These are phyloP conservation scores for Yamadazyma buinensis DNA, from an alignment of 1,139 yeast genomes.

Conservation along the genomic window DNA sequence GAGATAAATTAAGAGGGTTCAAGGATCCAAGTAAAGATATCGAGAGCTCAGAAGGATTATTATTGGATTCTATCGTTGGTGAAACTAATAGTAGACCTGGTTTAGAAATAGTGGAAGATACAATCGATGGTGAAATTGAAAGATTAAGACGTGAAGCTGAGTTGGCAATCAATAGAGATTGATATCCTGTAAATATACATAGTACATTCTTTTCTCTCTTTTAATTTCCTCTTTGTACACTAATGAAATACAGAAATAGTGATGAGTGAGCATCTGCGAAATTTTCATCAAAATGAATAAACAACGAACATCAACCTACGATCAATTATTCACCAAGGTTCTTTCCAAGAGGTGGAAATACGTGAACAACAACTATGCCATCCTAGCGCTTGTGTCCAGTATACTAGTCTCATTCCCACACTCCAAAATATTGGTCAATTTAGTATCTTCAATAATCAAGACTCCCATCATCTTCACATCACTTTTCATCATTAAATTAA, in stretches of 20 bases:
- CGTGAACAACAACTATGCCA: conserved; percentile 28
- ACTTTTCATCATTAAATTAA: conserved; percentile 36
- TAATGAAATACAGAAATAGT: too few species aligned
- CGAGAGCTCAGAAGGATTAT: conserved; percentile 31
- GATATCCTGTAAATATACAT: conserved; percentile 1
- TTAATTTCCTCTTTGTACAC: too few species aligned
- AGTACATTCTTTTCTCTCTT: too few species aligned
- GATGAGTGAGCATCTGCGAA: too few species aligned
- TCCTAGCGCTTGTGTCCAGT: conserved; percentile 26
- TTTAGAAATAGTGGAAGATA: conserved; percentile 40
- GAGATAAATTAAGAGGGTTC: conserved; percentile 34
- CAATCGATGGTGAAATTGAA: conserved; percentile 37
- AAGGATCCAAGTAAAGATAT: conserved; percentile 21
- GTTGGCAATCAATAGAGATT: conserved; percentile 8
- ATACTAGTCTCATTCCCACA: conserved; percentile 25
- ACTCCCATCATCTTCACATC: conserved; percentile 31
- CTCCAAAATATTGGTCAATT: conserved; percentile 29
- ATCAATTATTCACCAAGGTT: conserved; percentile 28
- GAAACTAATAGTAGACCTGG: conserved; percentile 46
- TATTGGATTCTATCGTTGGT: conserved; percentile 36
- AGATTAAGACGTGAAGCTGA: conserved; percentile 34
- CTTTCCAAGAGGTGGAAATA: conserved; percentile 33
- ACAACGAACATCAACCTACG: conserved; percentile 12
- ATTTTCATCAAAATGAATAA: conserved; percentile 6
- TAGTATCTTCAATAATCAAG: conserved; percentile 23